Conservation (phyloP, 805 yeast species). For the Wickerhamomyces ciferrii region DNA sequence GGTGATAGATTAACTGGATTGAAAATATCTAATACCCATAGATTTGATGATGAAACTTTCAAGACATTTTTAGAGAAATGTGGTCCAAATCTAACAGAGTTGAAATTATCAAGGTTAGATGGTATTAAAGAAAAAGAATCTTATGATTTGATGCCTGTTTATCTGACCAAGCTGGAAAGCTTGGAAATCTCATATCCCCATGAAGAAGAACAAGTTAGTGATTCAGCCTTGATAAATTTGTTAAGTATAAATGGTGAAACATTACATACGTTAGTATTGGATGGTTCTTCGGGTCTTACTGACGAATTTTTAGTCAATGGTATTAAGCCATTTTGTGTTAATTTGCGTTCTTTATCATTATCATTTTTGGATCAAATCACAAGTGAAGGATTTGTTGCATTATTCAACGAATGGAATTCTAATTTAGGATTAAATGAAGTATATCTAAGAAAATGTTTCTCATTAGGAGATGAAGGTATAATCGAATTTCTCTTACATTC, state of each 20-base stretch:
- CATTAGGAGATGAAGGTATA: slow-evolving; percentile 58
- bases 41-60: slow-evolving; percentile 67
- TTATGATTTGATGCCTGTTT: slow-evolving; percentile 62
- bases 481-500: slow-evolving; percentile 59
- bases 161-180: slow-evolving; percentile 45
- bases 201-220: slow-evolving; percentile 59
- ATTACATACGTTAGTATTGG: slow-evolving; percentile 52
- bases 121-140: slow-evolving; percentile 55
- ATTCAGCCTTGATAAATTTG: slow-evolving; percentile 58
- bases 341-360: slow-evolving; percentile 54
- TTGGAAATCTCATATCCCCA: slow-evolving; percentile 69
- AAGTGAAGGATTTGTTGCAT: slow-evolving; percentile 54
- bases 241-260: slow-evolving; percentile 59
- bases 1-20: slow-evolving; percentile 53
- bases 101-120: slow-evolving; percentile 67
- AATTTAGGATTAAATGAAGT: slow-evolving; percentile 58
- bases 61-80: slow-evolving; percentile 57
- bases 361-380: slow-evolving; percentile 59
- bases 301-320: slow-evolving; percentile 59
- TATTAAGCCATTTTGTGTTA: slow-evolving; percentile 49
- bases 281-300: slow-evolving; percentile 71
- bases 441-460: slow-evolving; percentile 59
- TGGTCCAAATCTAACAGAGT: slow-evolving; percentile 45
- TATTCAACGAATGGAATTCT: slow-evolving; percentile 51
- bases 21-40: slow-evolving; percentile 74